Evolutionary conservation across 257 asterid species (phyloP).

Genomic region (Fraxinus excelsior): DNA sequence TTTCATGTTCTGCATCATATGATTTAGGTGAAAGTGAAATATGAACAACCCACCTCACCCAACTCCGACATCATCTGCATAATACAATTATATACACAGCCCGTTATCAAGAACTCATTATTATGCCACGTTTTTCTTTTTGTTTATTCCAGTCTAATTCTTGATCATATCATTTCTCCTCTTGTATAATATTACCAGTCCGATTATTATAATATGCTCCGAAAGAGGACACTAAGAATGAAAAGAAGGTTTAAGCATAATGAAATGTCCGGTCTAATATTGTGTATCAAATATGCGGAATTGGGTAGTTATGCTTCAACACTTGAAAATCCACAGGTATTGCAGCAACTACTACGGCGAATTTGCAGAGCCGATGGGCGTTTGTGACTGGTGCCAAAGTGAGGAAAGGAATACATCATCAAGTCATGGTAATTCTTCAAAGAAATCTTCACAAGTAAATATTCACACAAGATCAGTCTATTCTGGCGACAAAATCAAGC

Average conservation of each 20-base stretch:
- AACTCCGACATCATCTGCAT: background rate
- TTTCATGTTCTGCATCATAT: conserved; percentile 12
- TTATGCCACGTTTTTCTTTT: background rate
- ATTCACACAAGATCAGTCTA: conserved; percentile 47
- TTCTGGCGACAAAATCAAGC: conserved; percentile 73
- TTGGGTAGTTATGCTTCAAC: background rate
- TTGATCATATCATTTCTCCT: background rate
- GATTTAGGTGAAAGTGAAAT: background rate
- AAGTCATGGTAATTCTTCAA: conserved; percentile 33
- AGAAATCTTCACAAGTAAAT: conserved; percentile 37
- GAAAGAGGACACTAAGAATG: background rate
- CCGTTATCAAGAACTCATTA: background rate
- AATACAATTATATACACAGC: background rate
- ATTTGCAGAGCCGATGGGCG: conserved; percentile 51
- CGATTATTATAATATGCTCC: background rate
- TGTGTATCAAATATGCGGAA: background rate
- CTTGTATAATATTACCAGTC: no score
- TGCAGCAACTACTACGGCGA: conserved; percentile 91
- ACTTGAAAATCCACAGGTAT: conserved; percentile 49
- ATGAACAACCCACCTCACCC: background rate
- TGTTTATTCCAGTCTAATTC: background rate
- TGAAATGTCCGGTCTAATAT: background rate
- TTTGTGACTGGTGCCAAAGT: conserved; percentile 91
- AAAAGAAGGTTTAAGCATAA: background rate
- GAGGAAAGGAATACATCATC: conserved; percentile 46